phyloP scores from a whole-genome alignment of 2,329 filamentous ascomycete species.

The Aspergillus felis region DNA sequence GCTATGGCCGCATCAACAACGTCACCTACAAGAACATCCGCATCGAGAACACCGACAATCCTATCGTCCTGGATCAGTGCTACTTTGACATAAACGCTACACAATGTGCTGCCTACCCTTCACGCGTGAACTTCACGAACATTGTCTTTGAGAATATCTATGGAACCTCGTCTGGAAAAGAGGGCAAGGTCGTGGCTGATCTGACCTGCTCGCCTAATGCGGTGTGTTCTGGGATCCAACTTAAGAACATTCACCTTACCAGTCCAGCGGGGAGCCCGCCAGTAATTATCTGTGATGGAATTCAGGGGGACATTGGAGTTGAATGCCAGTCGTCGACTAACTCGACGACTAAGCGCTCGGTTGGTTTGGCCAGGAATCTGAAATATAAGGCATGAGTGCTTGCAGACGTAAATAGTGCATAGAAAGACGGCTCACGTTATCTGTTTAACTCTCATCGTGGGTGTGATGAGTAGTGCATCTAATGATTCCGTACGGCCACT shows the following conservation, averaged over 20 bases:
- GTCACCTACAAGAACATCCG: constrained; percentile 61
- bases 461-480: too few species aligned
- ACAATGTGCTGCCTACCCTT: constrained; percentile 52
- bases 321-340: constrained; percentile 27
- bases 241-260: constrained; percentile 53
- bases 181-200: constrained; percentile 52
- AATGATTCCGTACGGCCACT: too few species aligned
- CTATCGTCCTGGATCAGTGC: constrained; percentile 58
- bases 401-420: neutral
- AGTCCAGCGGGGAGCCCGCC: constrained; percentile 45
- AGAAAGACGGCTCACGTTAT: neutral
- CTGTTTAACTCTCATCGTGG: too few species aligned
- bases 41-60: constrained; percentile 56
- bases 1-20: constrained; percentile 60
- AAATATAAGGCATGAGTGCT: neutral
- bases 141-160: constrained; percentile 57
- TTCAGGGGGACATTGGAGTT: constrained; percentile 40
- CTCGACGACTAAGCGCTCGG: neutral
- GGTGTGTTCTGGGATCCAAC: constrained; percentile 53
- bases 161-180: constrained; percentile 54
- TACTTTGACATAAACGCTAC: constrained; percentile 56
- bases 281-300: constrained; percentile 51
- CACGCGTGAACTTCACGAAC: constrained; percentile 56
- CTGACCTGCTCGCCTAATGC: constrained; percentile 56
- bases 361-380: neutral